A percentile compares a stretch with the other conserved stretches of the same genome.
phyloP scores from a whole-genome alignment of 2,329 filamentous ascomycete species.

The Biscogniauxia mediterranea region DNA sequence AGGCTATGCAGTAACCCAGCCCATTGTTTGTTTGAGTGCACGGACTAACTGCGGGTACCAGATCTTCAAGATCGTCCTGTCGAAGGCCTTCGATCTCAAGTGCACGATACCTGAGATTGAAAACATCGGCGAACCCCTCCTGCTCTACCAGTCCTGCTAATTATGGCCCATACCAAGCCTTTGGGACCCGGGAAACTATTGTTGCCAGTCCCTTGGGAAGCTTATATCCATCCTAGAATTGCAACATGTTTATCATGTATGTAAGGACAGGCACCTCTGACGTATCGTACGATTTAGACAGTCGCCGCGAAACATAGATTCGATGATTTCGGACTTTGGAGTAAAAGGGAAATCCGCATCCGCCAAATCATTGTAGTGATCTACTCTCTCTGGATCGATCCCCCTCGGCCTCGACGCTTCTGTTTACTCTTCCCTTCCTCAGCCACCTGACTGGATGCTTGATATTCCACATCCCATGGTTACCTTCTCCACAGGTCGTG shows the following conservation, averaged over 20 bases:
- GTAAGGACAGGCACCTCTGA: slow-evolving; percentile 5
- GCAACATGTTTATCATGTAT: slow-evolving; percentile 1
- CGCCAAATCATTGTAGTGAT: not conserved
- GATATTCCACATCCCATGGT: not conserved
- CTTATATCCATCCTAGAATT: not conserved
- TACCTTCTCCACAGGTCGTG: not conserved
- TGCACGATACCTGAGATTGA: slow-evolving; percentile 99
- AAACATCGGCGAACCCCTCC: slow-evolving; percentile 90
- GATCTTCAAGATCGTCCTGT: slow-evolving; percentile 99
- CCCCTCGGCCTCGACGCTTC: slow-evolving; percentile 18
- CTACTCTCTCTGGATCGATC: not conserved
- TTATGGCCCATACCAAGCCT: not conserved
- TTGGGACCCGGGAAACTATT: not conserved
- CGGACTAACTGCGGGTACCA: slow-evolving; percentile 37
- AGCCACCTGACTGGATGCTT: not conserved
- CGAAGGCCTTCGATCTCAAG: slow-evolving; percentile 97
- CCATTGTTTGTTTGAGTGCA: not conserved
- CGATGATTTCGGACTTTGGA: slow-evolving; percentile 1
- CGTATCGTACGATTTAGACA: slow-evolving; percentile 17
- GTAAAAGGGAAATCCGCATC: not conserved
- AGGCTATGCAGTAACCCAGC: slow-evolving; percentile 11
- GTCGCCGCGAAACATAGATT: slow-evolving; percentile 11
- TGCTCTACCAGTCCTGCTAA: slow-evolving; percentile 76
- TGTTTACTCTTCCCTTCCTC: slow-evolving; percentile 18
- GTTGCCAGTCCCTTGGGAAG: not conserved